Conservation (phyloP, 2,329 filamentous ascomycete species). For the Elsinoe fawcettii region DNA sequence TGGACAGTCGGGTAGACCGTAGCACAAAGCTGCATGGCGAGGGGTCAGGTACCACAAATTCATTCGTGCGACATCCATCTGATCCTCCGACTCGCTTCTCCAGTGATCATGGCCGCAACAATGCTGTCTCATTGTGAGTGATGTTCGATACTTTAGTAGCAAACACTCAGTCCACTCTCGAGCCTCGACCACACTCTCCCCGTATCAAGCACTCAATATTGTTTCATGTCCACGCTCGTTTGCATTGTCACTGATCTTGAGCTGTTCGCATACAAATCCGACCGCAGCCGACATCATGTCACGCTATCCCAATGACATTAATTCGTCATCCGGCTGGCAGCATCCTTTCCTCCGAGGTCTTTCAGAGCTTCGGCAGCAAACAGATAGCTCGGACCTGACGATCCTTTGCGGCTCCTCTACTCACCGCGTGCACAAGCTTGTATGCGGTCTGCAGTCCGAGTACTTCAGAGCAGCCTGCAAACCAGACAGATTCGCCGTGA, state of each 20-base stretch:
- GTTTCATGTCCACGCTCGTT: not conserved
- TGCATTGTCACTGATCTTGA: not conserved
- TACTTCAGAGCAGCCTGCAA: conserved; percentile 26
- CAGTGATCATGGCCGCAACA: not conserved
- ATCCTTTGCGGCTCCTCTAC: conserved; percentile 34
- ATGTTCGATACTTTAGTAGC: not conserved
- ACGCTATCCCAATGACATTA: not conserved
- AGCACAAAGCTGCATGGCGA: not conserved
- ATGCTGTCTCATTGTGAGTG: too few relatives aligned
- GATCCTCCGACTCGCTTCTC: not conserved
- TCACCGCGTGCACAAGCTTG: conserved; percentile 36
- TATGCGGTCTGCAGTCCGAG: conserved; percentile 35
- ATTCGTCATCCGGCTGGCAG: not conserved
- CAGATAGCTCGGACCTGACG: conserved; percentile 33
- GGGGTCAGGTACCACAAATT: not conserved
- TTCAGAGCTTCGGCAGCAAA: not conserved
- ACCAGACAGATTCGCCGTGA: conserved; percentile 17
- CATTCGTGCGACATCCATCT: not conserved
- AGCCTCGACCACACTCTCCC: too few relatives aligned
- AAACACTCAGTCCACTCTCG: not conserved
- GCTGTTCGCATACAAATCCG: not conserved
- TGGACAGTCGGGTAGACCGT: not conserved
- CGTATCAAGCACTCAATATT: too few relatives aligned
- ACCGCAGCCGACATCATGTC: not conserved
- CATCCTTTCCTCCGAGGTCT: conserved; percentile 4